A percentile compares a stretch with the other conserved stretches of the same genome.
Evolutionary conservation across 2,329 filamentous ascomycete species (phyloP).

Genomic region (Bipolaris victoriae): DNA sequence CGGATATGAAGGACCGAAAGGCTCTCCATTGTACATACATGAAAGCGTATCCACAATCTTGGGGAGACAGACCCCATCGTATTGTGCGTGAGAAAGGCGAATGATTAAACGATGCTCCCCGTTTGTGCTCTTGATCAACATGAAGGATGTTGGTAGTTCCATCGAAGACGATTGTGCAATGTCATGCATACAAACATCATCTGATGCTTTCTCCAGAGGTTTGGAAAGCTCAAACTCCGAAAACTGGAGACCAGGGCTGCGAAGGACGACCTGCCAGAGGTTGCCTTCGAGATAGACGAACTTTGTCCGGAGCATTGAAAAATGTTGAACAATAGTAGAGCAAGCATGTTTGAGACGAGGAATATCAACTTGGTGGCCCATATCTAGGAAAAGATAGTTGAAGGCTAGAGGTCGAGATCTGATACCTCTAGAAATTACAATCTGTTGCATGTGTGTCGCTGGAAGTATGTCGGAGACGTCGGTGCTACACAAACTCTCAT

Average conservation of each 20-base stretch:
- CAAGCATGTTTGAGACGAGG: neutral
- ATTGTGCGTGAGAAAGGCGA: constrained; percentile 24
- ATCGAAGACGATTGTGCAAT: neutral
- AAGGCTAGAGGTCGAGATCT: neutral
- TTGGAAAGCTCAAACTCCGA: neutral
- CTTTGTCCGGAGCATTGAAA: neutral
- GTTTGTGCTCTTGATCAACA: neutral
- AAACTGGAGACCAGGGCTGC: neutral
- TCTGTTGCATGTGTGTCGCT: neutral
- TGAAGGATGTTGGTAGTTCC: constrained; percentile 4
- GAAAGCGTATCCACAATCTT: constrained; percentile 8
- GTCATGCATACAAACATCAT: neutral
- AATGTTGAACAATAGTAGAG: neutral
- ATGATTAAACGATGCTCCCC: constrained; percentile 8
- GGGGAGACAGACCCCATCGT: constrained; percentile 19
- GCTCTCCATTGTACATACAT: neutral
- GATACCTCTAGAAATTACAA: neutral
- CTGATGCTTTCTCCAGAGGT: neutral
- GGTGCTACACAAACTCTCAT: neutral
- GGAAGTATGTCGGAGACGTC: neutral
- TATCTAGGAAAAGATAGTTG: constrained; percentile 3
- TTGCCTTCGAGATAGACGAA: neutral
- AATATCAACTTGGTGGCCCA: neutral
- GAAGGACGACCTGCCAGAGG: neutral
- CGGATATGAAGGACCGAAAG: neutral